phyloP scores from a whole-genome alignment of 768 basidiomycete species.

The Pholiota conissans region DNA sequence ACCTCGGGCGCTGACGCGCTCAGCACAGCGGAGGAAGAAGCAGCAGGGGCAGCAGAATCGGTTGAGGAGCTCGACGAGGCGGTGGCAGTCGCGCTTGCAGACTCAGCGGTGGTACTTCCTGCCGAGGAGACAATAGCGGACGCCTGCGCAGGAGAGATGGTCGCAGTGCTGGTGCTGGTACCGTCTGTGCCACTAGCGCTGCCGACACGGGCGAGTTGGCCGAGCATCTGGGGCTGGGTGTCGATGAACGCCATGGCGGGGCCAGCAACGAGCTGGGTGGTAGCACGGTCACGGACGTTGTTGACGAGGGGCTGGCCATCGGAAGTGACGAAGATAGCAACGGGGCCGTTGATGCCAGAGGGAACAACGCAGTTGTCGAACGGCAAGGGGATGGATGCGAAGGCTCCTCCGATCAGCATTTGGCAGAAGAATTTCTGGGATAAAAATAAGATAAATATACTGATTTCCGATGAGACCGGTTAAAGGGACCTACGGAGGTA shows the following conservation, averaged over 20 bases:
- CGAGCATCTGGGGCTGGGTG: conserved; percentile 51
- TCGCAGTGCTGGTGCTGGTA: conserved; percentile 22
- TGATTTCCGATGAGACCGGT: background rate
- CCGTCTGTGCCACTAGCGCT: conserved; percentile 8
- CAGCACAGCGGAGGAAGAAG: conserved; percentile 18
- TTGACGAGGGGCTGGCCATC: conserved; percentile 62
- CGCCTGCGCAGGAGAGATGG: conserved; percentile 34
- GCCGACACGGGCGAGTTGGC: conserved; percentile 39
- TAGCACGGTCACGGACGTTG: conserved; percentile 57
- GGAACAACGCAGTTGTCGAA: conserved; percentile 66
- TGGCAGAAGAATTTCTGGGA: conserved; percentile 64
- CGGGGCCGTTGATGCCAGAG: conserved; percentile 66
- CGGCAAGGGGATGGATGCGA: conserved; percentile 58
- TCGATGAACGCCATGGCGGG: conserved; percentile 72
- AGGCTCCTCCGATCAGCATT: conserved; percentile 67
- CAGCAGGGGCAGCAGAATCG: conserved; percentile 14
- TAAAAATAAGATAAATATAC: conserved; percentile 7
- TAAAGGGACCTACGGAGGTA: conserved; percentile 34
- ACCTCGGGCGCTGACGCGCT: conserved; percentile 20
- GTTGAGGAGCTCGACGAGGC: conserved; percentile 8
- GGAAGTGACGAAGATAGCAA: conserved; percentile 70
- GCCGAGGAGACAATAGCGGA: conserved; percentile 34
- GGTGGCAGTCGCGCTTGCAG: conserved; percentile 15
- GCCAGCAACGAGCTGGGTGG: conserved; percentile 62
- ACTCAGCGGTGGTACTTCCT: conserved; percentile 6